Percentiles rank a stretch among this genome's conserved stretches.
Evolutionary conservation across 306 rosid species (phyloP).

Genomic region (Styphnolobium japonicum): DNA sequence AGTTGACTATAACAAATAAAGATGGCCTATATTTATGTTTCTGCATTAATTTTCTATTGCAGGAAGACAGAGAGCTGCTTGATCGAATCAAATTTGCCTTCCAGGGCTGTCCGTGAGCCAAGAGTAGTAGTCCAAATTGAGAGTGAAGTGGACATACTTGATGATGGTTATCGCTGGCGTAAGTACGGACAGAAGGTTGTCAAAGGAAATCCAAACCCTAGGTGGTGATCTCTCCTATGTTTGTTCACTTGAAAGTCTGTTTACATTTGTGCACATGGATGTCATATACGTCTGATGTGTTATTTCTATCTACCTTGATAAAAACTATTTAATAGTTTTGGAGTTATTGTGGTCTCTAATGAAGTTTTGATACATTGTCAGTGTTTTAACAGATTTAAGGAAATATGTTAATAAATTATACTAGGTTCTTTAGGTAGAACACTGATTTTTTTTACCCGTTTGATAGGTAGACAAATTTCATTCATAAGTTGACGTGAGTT

Average conservation of each 20-base stretch:
- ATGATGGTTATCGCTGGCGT: slow-evolving; percentile 95
- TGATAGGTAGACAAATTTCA: neutral
- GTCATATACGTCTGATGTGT: neutral
- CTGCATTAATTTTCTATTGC: slow-evolving; percentile 29
- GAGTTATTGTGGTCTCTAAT: neutral
- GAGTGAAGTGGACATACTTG: slow-evolving; percentile 78
- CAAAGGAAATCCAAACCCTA: slow-evolving; percentile 95
- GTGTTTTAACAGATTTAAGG: neutral
- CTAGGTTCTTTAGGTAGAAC: neutral
- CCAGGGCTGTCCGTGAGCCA: slow-evolving; percentile 75
- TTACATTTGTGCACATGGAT: neutral
- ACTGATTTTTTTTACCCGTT: neutral
- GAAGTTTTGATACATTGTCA: neutral
- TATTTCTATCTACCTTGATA: neutral
- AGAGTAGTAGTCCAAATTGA: slow-evolving; percentile 85
- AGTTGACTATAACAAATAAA: neutral
- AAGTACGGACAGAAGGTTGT: slow-evolving; percentile 93
- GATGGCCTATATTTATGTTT: neutral
- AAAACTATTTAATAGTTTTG: neutral
- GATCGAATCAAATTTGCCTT: slow-evolving; percentile 48
- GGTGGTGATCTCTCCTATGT: slow-evolving; percentile 43
- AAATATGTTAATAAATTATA: neutral
- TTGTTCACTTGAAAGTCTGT: slow-evolving; percentile 2
- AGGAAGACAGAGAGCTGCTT: slow-evolving; percentile 63
- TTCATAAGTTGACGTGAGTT: neutral